Conservation (phyloP, 2,329 filamentous ascomycete species). For the Trichoderma sp. region DNA sequence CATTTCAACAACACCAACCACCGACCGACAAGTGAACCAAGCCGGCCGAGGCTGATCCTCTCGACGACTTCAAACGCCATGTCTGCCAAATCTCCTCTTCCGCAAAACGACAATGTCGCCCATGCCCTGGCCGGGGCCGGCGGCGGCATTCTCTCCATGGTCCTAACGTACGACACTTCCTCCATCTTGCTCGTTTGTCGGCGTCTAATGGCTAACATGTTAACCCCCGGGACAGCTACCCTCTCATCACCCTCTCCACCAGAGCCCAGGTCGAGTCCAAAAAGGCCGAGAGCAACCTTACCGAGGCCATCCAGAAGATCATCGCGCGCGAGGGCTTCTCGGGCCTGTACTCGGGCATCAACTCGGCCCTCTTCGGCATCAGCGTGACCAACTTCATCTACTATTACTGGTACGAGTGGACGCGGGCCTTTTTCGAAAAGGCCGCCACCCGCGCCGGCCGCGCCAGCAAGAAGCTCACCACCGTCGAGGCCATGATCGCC, state of each 20-base stretch:
- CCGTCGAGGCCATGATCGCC: conserved; percentile 90
- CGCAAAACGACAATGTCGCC: conserved; percentile 94
- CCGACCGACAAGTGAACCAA: neutral
- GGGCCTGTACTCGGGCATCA: conserved; percentile 89
- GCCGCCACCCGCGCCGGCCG: conserved; percentile 74
- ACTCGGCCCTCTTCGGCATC: conserved; percentile 95
- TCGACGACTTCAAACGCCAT: conserved; percentile 30
- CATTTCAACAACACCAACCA: neutral
- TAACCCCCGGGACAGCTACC: conserved; percentile 64
- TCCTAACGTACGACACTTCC: conserved; percentile 69
- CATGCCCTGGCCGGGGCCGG: conserved; percentile 92
- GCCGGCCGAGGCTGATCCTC: neutral
- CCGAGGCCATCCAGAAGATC: conserved; percentile 81
- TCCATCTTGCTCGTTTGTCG: neutral
- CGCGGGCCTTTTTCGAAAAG: conserved; percentile 79
- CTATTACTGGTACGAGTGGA: conserved; percentile 99
- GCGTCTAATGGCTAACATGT: conserved; percentile 13
- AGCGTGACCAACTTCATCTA: conserved; percentile 99
- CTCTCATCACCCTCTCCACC: conserved; percentile 94
- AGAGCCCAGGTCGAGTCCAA: conserved; percentile 97
- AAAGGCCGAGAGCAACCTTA: conserved; percentile 81
- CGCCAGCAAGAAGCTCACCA: conserved; percentile 79
- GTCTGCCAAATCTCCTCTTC: conserved; percentile 63
- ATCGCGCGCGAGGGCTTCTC: conserved; percentile 86
- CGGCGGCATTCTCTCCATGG: conserved; percentile 92